A percentile compares a stretch with the other conserved stretches of the same genome.
phyloP scores from a whole-genome alignment of 371 early-diverging fungal genomes.

The Circinella minor region DNA sequence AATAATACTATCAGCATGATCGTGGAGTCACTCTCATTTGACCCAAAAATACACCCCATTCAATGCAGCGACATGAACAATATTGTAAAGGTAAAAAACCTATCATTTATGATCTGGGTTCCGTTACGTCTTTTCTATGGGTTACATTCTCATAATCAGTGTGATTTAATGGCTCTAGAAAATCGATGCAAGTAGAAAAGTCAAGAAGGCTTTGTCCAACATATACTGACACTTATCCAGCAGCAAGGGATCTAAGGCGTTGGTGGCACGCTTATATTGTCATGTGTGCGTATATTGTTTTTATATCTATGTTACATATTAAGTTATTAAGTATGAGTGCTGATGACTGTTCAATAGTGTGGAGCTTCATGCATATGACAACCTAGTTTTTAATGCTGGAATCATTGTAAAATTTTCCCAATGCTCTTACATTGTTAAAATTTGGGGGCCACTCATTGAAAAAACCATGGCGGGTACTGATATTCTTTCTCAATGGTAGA shows the following conservation, averaged over 20 bases:
- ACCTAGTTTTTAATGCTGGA: conserved; percentile 4
- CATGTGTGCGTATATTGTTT: conserved; percentile 2
- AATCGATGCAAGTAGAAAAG: neutral
- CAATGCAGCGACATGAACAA: neutral
- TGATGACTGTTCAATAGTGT: conserved; percentile 3
- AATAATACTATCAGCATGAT: neutral
- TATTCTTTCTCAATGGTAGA: neutral
- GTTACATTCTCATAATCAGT: neutral
- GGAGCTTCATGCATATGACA: neutral
- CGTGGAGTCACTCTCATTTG: neutral
- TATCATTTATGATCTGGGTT: neutral
- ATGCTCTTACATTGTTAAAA: conserved; percentile 5
- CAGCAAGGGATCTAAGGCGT: conserved; percentile 2
- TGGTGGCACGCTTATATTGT: conserved; percentile 2
- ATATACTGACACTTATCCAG: neutral
- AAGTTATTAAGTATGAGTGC: neutral
- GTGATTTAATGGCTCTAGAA: neutral
- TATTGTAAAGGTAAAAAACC: neutral
- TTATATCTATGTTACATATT: too few relatives aligned
- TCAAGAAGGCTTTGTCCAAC: neutral
- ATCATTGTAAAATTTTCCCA: neutral
- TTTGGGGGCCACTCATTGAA: conserved; percentile 4
- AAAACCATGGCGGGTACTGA: neutral
- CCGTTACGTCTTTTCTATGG: neutral
- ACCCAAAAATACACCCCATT: neutral